A percentile compares a stretch with the other conserved stretches of the same genome.
Conservation (phyloP, 2,329 filamentous ascomycete species). For the Moelleriella libera region DNA sequence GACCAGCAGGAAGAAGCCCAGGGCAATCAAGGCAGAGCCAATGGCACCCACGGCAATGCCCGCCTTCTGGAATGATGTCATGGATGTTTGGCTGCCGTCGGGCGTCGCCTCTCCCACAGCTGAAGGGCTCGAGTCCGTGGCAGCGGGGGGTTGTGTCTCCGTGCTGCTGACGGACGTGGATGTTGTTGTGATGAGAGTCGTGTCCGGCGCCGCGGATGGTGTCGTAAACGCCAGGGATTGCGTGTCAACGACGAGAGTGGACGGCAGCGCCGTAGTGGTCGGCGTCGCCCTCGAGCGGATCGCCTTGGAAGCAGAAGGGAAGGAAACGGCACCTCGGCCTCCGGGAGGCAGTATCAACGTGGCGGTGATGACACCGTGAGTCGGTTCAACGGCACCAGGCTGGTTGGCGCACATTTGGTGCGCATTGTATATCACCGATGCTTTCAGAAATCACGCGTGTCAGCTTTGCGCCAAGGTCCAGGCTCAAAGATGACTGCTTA, state of each 20-base stretch:
- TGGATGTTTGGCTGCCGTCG: slow-evolving; percentile 9
- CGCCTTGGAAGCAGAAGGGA: slow-evolving; percentile 9
- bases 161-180: neutral
- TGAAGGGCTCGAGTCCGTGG: slow-evolving; percentile 2
- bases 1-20: slow-evolving; percentile 31
- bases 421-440: slow-evolving; percentile 29
- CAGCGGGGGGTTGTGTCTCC: neutral
- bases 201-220: neutral
- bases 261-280: slow-evolving; percentile 1
- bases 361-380: slow-evolving; percentile 42
- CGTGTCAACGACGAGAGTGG: slow-evolving; percentile 4
- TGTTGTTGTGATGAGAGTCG: neutral
- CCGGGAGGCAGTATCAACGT: slow-evolving; percentile 29
- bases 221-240: neutral
- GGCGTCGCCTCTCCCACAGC: slow-evolving; percentile 4
- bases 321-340: slow-evolving; percentile 13
- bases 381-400: slow-evolving; percentile 36
- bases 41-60: slow-evolving; percentile 43
- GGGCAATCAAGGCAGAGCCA: slow-evolving; percentile 31
- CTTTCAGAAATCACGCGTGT: slow-evolving; percentile 12
- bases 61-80: slow-evolving; percentile 31
- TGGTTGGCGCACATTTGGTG: slow-evolving; percentile 43
- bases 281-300: neutral
- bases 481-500: slow-evolving; percentile 12
- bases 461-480: neutral